Base-by-base conservation (phyloP, 352 stramenopile species). In the Phytophthora multivora region DNA sequence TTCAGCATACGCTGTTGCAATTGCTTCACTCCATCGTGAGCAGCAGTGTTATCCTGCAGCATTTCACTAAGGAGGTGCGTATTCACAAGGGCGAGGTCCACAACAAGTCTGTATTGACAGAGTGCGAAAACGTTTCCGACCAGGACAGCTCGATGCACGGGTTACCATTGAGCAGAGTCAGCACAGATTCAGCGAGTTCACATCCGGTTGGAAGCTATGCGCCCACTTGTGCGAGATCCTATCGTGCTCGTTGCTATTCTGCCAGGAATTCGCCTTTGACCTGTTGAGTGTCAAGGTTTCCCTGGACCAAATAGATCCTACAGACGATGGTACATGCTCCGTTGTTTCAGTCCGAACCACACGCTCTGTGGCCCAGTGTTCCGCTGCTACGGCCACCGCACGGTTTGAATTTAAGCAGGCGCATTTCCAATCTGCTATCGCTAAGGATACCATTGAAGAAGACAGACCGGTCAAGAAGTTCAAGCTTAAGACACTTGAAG, bases 401-500 rank as follows among this genome's bases (percentile, higher is more conserved):
- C 39, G 26, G 6, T 70, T 57, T 16, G 63, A 59, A 11, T 0
- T 48, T 12, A 72, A 72, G 46, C 50, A 21, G 36, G 25, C 41
- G 1, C 45, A 64, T 8, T 68, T 57, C 31, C 51, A 54, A 36
- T 48, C 63, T 3, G 31, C 57, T n/a, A 55, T 71, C 15, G 33
- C 51, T 4, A 65, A 51, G 23, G 40, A 65, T 40, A 18, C 18
- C 6, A 48, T 67, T 49, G 15, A 43, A 36, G 58, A 68, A 47
- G 26, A 59, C 12, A 30, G 10, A 9, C 13, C 12, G 7, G 39
- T 21, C 18, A 31, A 35, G 15, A 55, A 59, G 9, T 70, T 86
- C 21, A 65, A 51, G 23, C 67, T 90, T 19, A 74, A 84, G 41
- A 87, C 78, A 4, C 52, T 88, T 4, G 78, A 82, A 38, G 80